Percentiles rank a stretch among this genome's conserved stretches.
Evolutionary conservation across 2,329 filamentous ascomycete species (phyloP).

Genomic region (Tolypocladium sp.): DNA sequence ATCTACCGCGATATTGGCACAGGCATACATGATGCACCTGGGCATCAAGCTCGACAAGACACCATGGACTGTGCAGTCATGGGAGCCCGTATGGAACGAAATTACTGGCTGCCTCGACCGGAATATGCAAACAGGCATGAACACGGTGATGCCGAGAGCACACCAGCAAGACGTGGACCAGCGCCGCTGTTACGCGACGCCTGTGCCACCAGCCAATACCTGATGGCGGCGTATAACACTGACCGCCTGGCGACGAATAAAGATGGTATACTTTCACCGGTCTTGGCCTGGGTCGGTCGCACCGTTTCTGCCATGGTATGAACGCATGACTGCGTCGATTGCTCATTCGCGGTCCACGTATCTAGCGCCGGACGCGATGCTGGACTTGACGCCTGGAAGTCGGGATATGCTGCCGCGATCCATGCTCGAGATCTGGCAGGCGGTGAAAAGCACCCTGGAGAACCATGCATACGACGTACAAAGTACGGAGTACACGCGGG

Average conservation of each 20-base stretch:
- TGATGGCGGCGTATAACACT: background rate
- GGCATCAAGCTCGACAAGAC: background rate
- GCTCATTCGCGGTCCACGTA: background rate
- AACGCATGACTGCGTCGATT: background rate
- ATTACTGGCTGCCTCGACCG: background rate
- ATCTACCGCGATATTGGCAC: background rate
- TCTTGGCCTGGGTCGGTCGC: background rate
- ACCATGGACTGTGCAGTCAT: background rate
- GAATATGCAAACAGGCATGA: background rate
- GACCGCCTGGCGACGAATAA: background rate
- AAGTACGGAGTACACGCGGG: background rate
- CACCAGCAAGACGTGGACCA: background rate
- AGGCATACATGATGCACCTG: background rate
- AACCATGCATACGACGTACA: background rate
- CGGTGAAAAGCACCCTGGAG: background rate
- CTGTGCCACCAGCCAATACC: background rate
- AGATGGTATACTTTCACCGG: background rate
- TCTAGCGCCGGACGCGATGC: background rate
- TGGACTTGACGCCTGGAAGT: background rate
- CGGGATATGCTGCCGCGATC: background rate
- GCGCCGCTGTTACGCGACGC: background rate
- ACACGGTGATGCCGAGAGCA: background rate
- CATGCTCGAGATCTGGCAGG: background rate
- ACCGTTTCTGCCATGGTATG: background rate
- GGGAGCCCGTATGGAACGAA: background rate